These are phyloP conservation scores for Suaeda aralocaspica DNA, from an alignment of 148 eudicot species.

Conservation along the genomic window DNA sequence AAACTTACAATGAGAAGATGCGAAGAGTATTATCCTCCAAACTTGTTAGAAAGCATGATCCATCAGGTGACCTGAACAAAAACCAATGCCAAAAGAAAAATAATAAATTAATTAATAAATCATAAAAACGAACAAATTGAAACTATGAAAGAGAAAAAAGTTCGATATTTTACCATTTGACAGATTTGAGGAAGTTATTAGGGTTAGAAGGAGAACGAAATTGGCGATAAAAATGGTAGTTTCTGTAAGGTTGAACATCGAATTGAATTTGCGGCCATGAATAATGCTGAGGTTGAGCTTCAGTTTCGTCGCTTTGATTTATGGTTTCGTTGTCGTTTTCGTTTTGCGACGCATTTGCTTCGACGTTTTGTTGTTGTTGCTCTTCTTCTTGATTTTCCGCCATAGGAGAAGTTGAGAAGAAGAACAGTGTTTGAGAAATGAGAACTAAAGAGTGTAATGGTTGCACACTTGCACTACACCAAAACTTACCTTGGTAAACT, in stretches of 20 bases:
- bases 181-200: conserved; percentile 80
- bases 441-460: too few species aligned
- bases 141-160: not conserved
- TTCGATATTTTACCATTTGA: conserved; percentile 96
- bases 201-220: conserved; percentile 60
- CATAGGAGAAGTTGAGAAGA: too few species aligned
- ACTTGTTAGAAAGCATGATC: conserved; percentile 71
- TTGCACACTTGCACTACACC: too few species aligned
- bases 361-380: conserved; percentile 5
- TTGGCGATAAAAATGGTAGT: conserved; percentile 67
- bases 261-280: conserved; percentile 56
- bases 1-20: conserved; percentile 56
- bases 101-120: not conserved
- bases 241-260: conserved; percentile 53
- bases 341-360: conserved; percentile 12
- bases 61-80: conserved; percentile 84
- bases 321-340: conserved; percentile 13
- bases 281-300: conserved; percentile 24
- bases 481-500: too few species aligned
- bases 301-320: not conserved
- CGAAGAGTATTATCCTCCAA: conserved; percentile 74
- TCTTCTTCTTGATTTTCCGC: conserved; percentile 30
- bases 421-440: too few species aligned
- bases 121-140: not conserved
- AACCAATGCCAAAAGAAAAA: not conserved